These are phyloP conservation scores for Cryptococcus sp. DNA, from an alignment of 1,284 basidiomycete genomes.

Conservation along the genomic window DNA sequence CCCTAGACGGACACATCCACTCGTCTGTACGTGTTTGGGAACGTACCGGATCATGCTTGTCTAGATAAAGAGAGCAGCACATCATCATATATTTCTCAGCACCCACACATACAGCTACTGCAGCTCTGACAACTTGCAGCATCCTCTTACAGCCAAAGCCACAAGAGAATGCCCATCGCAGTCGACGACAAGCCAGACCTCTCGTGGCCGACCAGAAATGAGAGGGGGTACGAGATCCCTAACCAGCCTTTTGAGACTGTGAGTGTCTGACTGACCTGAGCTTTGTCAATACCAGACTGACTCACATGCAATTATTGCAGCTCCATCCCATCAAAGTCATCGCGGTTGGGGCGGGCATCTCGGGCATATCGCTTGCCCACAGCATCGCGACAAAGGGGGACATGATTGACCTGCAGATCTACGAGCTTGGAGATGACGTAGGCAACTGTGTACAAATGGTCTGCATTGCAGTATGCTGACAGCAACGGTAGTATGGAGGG, in stretches of 20 bases:
- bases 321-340: slow-evolving; percentile 18
- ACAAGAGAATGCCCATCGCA: slow-evolving; percentile 1
- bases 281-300: not conserved
- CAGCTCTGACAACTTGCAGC: no score
- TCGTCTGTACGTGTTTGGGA: not conserved
- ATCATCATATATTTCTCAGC: no score
- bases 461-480: not conserved
- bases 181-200: not conserved
- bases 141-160: no score
- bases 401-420: slow-evolving; percentile 22
- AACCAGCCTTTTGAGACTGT: slow-evolving; percentile 19
- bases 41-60: not conserved
- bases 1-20: not conserved
- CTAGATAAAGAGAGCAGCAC: not conserved
- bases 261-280: slow-evolving; percentile 3
- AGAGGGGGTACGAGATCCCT: slow-evolving; percentile 22
- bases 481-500: slow-evolving; percentile 9
- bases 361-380: slow-evolving; percentile 23
- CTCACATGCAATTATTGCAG: not conserved
- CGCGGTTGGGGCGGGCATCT: slow-evolving; percentile 23
- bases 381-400: slow-evolving; percentile 13
- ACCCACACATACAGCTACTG: not conserved
- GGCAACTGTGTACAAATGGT: slow-evolving; percentile 1
- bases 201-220: slow-evolving; percentile 14
- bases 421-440: slow-evolving; percentile 21